Conservation (phyloP, 768 basidiomycete genomes). For the Neoboletus subvelutipes region DNA sequence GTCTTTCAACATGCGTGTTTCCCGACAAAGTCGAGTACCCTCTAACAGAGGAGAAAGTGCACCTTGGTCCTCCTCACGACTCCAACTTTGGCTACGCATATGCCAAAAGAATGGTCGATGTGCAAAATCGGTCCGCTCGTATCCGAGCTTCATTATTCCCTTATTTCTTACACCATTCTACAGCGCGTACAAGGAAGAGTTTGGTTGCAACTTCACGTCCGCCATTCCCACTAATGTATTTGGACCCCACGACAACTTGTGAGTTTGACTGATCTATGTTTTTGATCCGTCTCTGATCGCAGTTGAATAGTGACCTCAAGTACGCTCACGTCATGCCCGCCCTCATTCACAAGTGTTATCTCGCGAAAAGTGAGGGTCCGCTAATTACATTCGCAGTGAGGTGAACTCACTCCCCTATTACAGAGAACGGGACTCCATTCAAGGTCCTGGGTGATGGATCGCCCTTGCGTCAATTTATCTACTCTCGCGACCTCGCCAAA, state of each 20-base stretch:
- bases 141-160: neutral
- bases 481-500: slow-evolving; percentile 93
- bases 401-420: slow-evolving; percentile 19
- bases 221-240: slow-evolving; percentile 99
- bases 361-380: slow-evolving; percentile 71
- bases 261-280: slow-evolving; percentile 17
- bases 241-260: slow-evolving; percentile 94
- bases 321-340: slow-evolving; percentile 94
- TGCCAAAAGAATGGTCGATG: slow-evolving; percentile 93
- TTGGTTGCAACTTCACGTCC: slow-evolving; percentile 91
- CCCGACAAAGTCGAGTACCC: slow-evolving; percentile 95
- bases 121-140: slow-evolving; percentile 80
- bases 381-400: neutral
- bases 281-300: slow-evolving; percentile 2
- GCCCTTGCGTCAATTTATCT: slow-evolving; percentile 96
- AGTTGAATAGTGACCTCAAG: slow-evolving; percentile 68
- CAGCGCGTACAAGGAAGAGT: slow-evolving; percentile 95
- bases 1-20: slow-evolving; percentile 96
- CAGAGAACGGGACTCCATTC: slow-evolving; percentile 80
- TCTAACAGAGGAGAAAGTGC: slow-evolving; percentile 89
- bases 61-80: slow-evolving; percentile 87
- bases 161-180: neutral
- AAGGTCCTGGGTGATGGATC: slow-evolving; percentile 87
- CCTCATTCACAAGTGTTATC: slow-evolving; percentile 88
- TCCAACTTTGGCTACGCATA: slow-evolving; percentile 98